Evolutionary conservation across 768 basidiomycete genomes (phyloP), one percentile per base, ranked within the genome.

Genomic region (Gloeopeniophorella convolvens): DNA sequence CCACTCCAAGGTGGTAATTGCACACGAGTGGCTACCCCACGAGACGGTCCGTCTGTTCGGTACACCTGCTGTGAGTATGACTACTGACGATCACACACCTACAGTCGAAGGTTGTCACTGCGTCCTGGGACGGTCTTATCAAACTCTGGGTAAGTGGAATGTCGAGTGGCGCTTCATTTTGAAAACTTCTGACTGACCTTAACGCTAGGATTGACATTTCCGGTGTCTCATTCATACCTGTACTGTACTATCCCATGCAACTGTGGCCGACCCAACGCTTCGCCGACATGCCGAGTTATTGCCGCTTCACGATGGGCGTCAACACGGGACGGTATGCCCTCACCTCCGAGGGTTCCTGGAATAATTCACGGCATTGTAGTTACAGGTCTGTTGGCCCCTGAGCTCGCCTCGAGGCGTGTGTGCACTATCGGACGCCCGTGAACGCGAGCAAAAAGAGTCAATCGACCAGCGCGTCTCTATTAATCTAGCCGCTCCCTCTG

Each of bases 1-100:
- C 3, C 96, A 98, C 66, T 82, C 78, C 11, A 92, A 97, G 69
- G 95, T 96, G n/a, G 89, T 98, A 44, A 97, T 99, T 60, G 80
- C 91, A 18, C 96, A 99, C 62, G 90, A 90, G 63, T 99, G 96
- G 96, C 69, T 99, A 51, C 96, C 95, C 44, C 94, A 99, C 65
- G 96, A 99, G 65, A 83, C 87, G 36, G 95, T 96, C 64, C 69
- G 49, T 58, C 60, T 49, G 62, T 5, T 13, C 48, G 30, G 40
- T 28, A 10, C n/a, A 26, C 13, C 41, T 3, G 28, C 48, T 6
- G 47, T 51, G 16, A 52, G 27, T 44, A 27, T 36, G 18, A 24
- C 15, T 33, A 12, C 21, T 49, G 13, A 50, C 34, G 45, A n/a
- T 43, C 16, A 9, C 23, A 11, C 24, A 51, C 56, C 30, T 61